Conservation (phyloP, 192 early-diverging fungal species). For the Linnemannia hyalina region DNA sequence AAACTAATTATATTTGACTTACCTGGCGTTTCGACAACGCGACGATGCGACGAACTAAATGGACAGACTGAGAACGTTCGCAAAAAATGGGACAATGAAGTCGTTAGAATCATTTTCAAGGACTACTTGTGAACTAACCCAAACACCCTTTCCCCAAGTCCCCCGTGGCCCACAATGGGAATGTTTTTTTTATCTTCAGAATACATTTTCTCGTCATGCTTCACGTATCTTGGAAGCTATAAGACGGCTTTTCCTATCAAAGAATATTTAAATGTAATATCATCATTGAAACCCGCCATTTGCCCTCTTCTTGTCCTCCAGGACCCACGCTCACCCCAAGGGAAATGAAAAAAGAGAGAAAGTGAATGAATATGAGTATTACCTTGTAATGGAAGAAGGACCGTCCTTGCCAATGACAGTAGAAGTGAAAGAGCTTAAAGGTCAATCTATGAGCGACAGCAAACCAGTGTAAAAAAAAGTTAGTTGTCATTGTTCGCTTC, state of each 20-base stretch:
- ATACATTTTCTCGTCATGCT: slow-evolving; percentile 54
- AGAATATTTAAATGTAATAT: slow-evolving; percentile 53
- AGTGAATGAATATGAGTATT: neutral
- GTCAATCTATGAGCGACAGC: neutral
- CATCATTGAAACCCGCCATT: slow-evolving; percentile 38
- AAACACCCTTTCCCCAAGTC: neutral
- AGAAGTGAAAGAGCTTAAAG: neutral
- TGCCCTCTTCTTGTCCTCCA: neutral
- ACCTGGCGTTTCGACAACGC: neutral
- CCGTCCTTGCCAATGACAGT: neutral
- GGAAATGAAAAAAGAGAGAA: neutral
- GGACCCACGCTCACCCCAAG: neutral
- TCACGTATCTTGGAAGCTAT: slow-evolving; percentile 55
- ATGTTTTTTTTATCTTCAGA: slow-evolving; percentile 26
- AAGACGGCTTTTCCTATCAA: slow-evolving; percentile 60
- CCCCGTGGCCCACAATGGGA: neutral
- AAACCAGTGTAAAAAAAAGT: neutral
- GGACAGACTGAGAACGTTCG: neutral
- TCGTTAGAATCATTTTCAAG: neutral
- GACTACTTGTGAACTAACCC: neutral
- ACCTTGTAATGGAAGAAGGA: neutral
- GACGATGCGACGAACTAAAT: neutral
- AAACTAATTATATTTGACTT: neutral
- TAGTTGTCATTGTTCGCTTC: neutral
- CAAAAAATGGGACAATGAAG: neutral